phyloP scores from a whole-genome alignment of 208 protist genomes.

The Trypanosoma vivax region DNA sequence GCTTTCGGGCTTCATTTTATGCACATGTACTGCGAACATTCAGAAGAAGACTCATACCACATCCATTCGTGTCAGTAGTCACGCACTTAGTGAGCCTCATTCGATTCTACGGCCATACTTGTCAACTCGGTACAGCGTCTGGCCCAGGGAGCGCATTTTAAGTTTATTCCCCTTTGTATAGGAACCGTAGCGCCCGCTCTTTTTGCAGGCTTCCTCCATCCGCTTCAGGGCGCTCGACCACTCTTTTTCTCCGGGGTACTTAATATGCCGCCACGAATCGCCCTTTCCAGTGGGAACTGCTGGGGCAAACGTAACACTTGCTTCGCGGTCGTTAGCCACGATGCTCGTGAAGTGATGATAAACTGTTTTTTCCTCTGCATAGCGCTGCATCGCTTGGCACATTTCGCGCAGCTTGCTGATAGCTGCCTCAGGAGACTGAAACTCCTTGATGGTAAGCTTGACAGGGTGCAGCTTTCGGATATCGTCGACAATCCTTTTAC shows the following conservation, averaged over 20 bases:
- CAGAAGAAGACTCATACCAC: neutral
- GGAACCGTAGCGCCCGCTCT: conserved; percentile 62
- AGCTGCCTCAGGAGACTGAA: conserved; percentile 62
- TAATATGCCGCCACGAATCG: conserved; percentile 43
- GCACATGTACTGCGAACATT: too few relatives aligned
- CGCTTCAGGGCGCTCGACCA: conserved; percentile 56
- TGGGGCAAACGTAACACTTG: conserved; percentile 61
- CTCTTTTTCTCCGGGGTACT: conserved; percentile 79
- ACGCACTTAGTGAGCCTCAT: conserved; percentile 12
- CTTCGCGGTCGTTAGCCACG: conserved; percentile 67
- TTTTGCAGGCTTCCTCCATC: conserved; percentile 68
- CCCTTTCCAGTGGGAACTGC: conserved; percentile 22
- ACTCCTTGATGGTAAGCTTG: conserved; percentile 76
- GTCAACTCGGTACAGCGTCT: conserved; percentile 70
- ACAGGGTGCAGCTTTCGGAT: conserved; percentile 68
- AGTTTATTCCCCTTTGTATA: conserved; percentile 58
- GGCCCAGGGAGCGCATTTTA: conserved; percentile 68
- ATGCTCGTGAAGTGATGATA: conserved; percentile 81
- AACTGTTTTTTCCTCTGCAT: conserved; percentile 51
- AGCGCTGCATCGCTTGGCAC: conserved; percentile 58
- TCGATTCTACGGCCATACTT: conserved; percentile 83
- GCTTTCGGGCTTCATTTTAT: too few relatives aligned
- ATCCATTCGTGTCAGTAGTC: neutral
- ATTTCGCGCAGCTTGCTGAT: conserved; percentile 79
- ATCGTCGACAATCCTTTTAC: conserved; percentile 81